A percentile compares a stretch with the other conserved stretches of the same genome.
Conservation (phyloP, 2,329 filamentous ascomycete genomes). For the Amauroascus verrucosus region DNA sequence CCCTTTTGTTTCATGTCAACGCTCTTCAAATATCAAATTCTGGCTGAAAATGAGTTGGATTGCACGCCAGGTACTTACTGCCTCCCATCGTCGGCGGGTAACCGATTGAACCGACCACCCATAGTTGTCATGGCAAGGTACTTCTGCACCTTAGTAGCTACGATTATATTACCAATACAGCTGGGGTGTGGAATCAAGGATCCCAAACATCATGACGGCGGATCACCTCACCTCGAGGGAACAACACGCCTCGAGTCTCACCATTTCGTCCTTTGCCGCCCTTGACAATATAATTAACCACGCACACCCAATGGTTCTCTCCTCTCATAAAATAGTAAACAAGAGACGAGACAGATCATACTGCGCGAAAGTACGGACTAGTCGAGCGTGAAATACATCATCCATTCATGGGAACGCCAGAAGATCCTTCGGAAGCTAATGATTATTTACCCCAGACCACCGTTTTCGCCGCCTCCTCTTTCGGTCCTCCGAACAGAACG, state of each 20-base stretch:
- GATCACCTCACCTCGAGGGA: background rate
- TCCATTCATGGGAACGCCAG: conserved; percentile 2
- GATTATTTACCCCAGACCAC: conserved; percentile 1
- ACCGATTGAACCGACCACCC: too few relatives aligned
- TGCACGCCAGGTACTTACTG: too few relatives aligned
- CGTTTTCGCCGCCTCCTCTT: conserved; percentile 1
- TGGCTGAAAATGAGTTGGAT: background rate
- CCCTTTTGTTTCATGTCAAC: background rate
- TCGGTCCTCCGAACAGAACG: background rate
- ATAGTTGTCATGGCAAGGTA: too few relatives aligned
- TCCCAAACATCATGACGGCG: background rate
- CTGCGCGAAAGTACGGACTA: too few relatives aligned
- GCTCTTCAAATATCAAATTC: background rate
- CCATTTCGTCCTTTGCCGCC: background rate
- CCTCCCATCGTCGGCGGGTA: background rate
- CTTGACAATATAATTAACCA: background rate
- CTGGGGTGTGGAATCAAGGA: background rate
- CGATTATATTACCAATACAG: background rate
- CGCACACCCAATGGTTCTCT: too few relatives aligned
- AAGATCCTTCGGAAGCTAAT: conserved; percentile 11
- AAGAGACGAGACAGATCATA: too few relatives aligned
- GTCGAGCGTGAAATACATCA: too few relatives aligned
- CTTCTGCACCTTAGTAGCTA: too few relatives aligned
- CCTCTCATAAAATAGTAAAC: too few relatives aligned
- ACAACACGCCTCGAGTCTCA: background rate